Evolutionary conservation across 2,329 filamentous ascomycete genomes (phyloP), one percentile per base, ranked within the genome.

Genomic region (Talaromyces islandicus): DNA sequence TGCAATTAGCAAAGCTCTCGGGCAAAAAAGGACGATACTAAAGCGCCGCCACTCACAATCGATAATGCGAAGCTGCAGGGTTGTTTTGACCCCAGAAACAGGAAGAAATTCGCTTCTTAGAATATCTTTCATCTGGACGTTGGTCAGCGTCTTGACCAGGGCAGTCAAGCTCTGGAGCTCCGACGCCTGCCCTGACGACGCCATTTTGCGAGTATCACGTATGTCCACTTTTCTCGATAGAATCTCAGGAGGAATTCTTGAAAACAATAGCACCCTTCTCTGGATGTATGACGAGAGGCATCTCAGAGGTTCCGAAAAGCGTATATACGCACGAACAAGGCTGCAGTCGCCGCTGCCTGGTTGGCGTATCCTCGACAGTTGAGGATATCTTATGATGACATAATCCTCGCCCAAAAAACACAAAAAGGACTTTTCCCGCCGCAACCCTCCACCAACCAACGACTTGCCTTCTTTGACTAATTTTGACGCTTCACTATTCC

Each of bases 41-140:
- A 64, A 53, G 54, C 58, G 54, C 56, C 46, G 53, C 63, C 59
- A 85, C 90, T 76, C 81, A 97, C 94, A 84, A 61, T 85, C 80
- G 64, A 88, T 85, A 63, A 97, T 89, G 68, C 93, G 88, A 61
- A 79, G 78, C 75, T 96, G 92, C 62, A 97, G 79, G 48, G 89
- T 84, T 35, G 86, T 85, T 80, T 99, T 99, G 69, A 94, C 88
- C 21, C 94, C 94, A 29, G 88, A 90, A 62, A 90, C 88, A 65
- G 85, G 83, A 38, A 96, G 80, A 53, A 86, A 84, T 77, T 96
- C 90, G 62, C 84, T 80, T 64, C 85, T 83, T 70, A 93, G 89
- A 65, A 97, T 88, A 57, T 82, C 82, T 68, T 91, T 90, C 54
- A 97, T 83, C 68, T 92, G 87, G 62, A 78, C 79, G 69, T 86